Evolutionary conservation across 768 basidiomycete genomes (phyloP), one percentile per base, ranked within the genome.

Genomic region (Rhodotorula taiwanensis): DNA sequence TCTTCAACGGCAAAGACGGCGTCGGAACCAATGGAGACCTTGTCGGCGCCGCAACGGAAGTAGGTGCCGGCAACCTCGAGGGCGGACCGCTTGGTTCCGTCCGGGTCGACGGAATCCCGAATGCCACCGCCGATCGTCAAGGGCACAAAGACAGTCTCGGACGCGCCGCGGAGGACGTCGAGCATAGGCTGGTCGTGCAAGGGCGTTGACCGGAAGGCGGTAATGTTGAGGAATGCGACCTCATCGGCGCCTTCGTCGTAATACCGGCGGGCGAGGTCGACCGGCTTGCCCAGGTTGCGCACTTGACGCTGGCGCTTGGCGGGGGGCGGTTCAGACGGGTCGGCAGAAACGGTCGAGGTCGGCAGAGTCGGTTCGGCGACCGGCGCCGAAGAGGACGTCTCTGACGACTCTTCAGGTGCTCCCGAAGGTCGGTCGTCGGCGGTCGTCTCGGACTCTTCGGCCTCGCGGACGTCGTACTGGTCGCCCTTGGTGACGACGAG

Each of bases 401-500:
- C 18, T 13, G 61, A 42, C 31, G 61, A 63, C 54, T 65, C 64
- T 49, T 65, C 64, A 0, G 64, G 64, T 1, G 64, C 64, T 27
- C 64, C 64, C 10, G 64, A 65, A 16, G 28, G 56, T 36, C 33
- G 36, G 8, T 54, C 39, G 34, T 59, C 45, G 1, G n/a, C 53
- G 20, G 47, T 50, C 25, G 60, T 48, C 23, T 52, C 39, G 16
- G 25, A 45, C 42, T 64, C 52, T 18, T 48, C 66, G 31, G 55
- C 48, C 44, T 66, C 69, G 21, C 69, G 64, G 6, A 70, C 69
- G 47, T 70, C 69, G 62, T 99, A 99, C 75, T 95, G 95, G 76
- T 99, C 95, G 60, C 95, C 95, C 78, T 99, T 99, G 47, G 95
- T 99, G 2, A 99, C 95, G 62, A 99, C 92, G 56, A 99, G 84